Percentiles rank a stretch among this genome's conserved stretches.
These are phyloP conservation scores for Neurospora sp. DNA, from an alignment of 2,329 filamentous ascomycete species.

Conservation along the genomic window DNA sequence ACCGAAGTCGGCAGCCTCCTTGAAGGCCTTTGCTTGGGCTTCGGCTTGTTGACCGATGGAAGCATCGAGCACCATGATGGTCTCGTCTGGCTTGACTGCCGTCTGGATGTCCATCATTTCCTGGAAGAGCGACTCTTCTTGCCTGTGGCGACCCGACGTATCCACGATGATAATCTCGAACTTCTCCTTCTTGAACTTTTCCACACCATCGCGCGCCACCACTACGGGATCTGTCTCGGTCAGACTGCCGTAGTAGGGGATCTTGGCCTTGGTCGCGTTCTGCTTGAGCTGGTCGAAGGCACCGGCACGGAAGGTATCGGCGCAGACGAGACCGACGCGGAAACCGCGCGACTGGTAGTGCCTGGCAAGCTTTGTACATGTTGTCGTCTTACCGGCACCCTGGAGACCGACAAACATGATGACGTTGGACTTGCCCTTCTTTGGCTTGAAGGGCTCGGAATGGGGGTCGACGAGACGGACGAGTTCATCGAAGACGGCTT, in stretches of 20 bases:
- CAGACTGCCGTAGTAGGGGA: slow-evolving; percentile 93
- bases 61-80: slow-evolving; percentile 94
- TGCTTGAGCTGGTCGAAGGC: slow-evolving; percentile 98
- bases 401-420: slow-evolving; percentile 99
- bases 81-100: slow-evolving; percentile 87
- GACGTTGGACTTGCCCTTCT: slow-evolving; percentile 91
- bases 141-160: slow-evolving; percentile 87
- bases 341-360: slow-evolving; percentile 94
- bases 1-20: slow-evolving; percentile 92
- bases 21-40: slow-evolving; percentile 90
- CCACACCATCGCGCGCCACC: slow-evolving; percentile 89
- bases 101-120: slow-evolving; percentile 97
- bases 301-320: slow-evolving; percentile 96
- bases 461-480: slow-evolving; percentile 94
- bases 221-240: slow-evolving; percentile 93
- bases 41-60: slow-evolving; percentile 96
- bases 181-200: slow-evolving; percentile 97
- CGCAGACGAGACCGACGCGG: slow-evolving; percentile 87
- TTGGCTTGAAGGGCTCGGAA: slow-evolving; percentile 89
- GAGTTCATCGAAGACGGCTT: slow-evolving; percentile 93
- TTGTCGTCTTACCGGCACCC: slow-evolving; percentile 95
- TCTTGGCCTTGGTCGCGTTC: slow-evolving; percentile 97
- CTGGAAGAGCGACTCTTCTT: slow-evolving; percentile 84
- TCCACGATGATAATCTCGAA: slow-evolving; percentile 99
- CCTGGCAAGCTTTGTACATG: slow-evolving; percentile 90